phyloP scores from a whole-genome alignment of 202 grass and related monocot genomes.

The Miscanthus sacchariflorus region DNA sequence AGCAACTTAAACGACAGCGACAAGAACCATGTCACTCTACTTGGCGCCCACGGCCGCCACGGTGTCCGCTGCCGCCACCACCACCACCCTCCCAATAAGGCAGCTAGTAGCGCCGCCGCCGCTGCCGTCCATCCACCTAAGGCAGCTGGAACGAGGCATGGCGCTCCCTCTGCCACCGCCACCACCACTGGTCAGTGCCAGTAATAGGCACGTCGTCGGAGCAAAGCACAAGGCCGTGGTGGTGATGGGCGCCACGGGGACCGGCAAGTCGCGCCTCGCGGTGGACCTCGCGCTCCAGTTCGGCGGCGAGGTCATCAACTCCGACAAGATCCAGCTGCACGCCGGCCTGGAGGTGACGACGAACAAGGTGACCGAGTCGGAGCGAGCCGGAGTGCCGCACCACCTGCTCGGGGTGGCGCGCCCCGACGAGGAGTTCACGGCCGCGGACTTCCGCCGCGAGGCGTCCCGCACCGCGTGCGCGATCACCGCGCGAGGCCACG shows the following conservation, averaged over 20 bases:
- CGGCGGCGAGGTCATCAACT: slow-evolving; percentile 76
- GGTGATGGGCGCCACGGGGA: slow-evolving; percentile 81
- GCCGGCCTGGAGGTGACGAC: slow-evolving; percentile 64
- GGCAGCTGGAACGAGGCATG: slow-evolving; percentile 21
- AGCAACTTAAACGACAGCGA: slow-evolving; percentile 12
- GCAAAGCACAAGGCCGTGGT: slow-evolving; percentile 62
- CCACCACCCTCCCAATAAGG: background rate
- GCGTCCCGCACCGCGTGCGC: slow-evolving; percentile 34
- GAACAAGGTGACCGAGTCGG: slow-evolving; percentile 70
- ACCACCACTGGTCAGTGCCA: background rate
- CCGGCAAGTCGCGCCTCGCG: slow-evolving; percentile 72
- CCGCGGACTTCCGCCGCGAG: slow-evolving; percentile 52
- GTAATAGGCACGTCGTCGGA: background rate
- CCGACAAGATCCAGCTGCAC: slow-evolving; percentile 83
- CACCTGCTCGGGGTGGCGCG: slow-evolving; percentile 59
- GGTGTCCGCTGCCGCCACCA: background rate
- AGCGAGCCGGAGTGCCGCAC: slow-evolving; percentile 67
- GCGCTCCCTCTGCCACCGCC: background rate
- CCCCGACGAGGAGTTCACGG: slow-evolving; percentile 60
- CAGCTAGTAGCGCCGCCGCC: background rate
- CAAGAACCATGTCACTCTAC: slow-evolving; percentile 48
- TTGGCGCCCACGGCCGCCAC: slow-evolving; percentile 11
- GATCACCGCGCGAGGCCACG: slow-evolving; percentile 30
- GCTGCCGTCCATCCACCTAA: background rate
- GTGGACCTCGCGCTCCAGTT: slow-evolving; percentile 62